Conservation (phyloP, 768 basidiomycete genomes). For the Tephrocybe sp. region DNA sequence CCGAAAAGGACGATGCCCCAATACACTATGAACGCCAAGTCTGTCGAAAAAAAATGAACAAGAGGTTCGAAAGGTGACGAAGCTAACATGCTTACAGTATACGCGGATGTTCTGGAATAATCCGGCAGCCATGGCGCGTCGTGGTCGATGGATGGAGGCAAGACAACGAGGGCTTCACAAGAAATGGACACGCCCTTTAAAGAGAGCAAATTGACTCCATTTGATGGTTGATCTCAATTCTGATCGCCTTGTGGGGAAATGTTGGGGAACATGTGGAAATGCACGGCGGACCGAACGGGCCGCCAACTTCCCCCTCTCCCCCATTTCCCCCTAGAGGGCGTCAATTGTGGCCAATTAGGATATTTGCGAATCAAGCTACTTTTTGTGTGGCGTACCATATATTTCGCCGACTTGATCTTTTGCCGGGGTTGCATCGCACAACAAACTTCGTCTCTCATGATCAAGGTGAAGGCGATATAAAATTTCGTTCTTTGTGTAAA, state of each 20-base stretch:
- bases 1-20: conserved; percentile 85
- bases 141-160: neutral
- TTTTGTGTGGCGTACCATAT: no score
- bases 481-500: no score
- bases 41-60: conserved; percentile 29
- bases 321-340: no score
- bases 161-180: neutral
- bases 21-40: conserved; percentile 72
- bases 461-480: no score
- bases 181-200: neutral
- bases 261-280: neutral
- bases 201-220: neutral
- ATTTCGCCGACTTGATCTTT: no score
- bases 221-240: conserved; percentile 5
- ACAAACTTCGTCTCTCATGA: no score
- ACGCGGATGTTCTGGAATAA: conserved; percentile 61
- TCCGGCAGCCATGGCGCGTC: neutral
- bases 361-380: no score
- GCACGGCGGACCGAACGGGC: neutral
- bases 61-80: neutral
- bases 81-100: conserved; percentile 46
- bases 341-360: no score
- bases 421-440: no score
- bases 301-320: no score
- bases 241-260: neutral